Conservation (phyloP, 441 rosid species). For the Cnidoscolus chayamansa region DNA sequence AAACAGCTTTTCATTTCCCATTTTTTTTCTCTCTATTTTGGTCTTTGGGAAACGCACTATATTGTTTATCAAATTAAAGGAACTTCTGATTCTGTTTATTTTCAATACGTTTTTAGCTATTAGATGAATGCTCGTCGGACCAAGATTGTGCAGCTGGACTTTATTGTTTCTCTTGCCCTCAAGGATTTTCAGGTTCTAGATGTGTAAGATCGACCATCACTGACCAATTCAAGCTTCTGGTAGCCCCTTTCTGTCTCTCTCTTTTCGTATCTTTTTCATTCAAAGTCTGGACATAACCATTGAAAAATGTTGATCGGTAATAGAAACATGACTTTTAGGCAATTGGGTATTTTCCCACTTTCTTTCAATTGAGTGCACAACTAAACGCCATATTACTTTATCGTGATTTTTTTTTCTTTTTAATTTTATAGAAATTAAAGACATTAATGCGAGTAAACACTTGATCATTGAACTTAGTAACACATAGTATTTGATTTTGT, state of each 20-base stretch:
- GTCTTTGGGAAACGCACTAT: too few relatives aligned
- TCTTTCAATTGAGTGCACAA: not conserved
- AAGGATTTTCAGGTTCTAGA: conserved; percentile 49
- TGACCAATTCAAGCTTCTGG: conserved; percentile 65
- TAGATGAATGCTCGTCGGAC: conserved; percentile 52
- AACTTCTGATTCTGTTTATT: not conserved
- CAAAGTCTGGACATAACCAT: too few relatives aligned
- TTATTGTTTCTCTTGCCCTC: conserved; percentile 52
- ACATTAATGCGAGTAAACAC: not conserved
- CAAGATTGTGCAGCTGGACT: conserved; percentile 64
- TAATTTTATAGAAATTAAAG: too few relatives aligned
- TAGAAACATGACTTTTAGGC: not conserved
- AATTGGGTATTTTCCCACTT: not conserved
- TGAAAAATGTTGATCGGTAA: not conserved
- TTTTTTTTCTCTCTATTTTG: not conserved
- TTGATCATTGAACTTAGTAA: not conserved
- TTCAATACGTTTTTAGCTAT: conserved; percentile 30
- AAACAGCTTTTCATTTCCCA: too few relatives aligned
- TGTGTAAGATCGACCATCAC: conserved; percentile 61
- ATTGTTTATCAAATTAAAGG: too few relatives aligned
- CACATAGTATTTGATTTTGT: too few relatives aligned
- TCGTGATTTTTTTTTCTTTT: too few relatives aligned
- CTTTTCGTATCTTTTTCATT: not conserved
- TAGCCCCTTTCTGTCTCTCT: conserved; percentile 13
- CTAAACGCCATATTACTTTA: not conserved